Base-by-base conservation (phyloP, 75 land plant species). In the Ceratopteris richardii region DNA sequence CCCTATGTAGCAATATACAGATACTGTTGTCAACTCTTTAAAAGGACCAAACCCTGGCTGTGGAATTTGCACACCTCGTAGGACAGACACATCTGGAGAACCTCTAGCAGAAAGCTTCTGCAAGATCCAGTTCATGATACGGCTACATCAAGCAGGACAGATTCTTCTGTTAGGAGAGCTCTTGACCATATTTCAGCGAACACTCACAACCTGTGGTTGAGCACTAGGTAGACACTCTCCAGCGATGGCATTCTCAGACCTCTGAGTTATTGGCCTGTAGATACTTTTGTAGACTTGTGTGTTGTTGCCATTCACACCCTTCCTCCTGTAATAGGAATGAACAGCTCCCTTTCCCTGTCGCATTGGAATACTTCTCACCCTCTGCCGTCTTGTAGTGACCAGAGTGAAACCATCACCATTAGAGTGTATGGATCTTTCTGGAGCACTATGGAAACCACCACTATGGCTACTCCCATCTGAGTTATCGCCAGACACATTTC, bases 401-500 rank as follows among this genome's bases (percentile, higher is more conserved):
- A 52, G 27, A 1, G 29, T 26, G 29, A 52, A 52, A 9, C 54
- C 54, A 52, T 52, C 54, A 4, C 54, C 54, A 24, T 26, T 26
- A 2, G 22, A 24, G 7, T 13, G 29, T 52, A 1, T 14, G 24
- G 28, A 22, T 7, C 27, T 23, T 23, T 23, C 54, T 2, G 14
- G 3, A 5, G 17, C 17, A 21, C 51, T 48, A 14, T 48, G 21
- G 4, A 9, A 5, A 12, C 24, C 28, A 24, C 54, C 54, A 26
- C 29, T 52, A 2, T 52, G 28, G 14, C 54, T 52, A 14, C 54
- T 52, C 24, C 3, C 54, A 52, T 52, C 54, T 24, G 54, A 52
- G 14, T 26, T 23, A 1, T 52, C 54, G 2, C 54, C 23, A 11
- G 28, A 26, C 4, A 28, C 54, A 26, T 21, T 23, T 28, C 54